Evolutionary conservation across 257 asterid species (phyloP).

Genomic region (Lithospermum erythrorhizon): DNA sequence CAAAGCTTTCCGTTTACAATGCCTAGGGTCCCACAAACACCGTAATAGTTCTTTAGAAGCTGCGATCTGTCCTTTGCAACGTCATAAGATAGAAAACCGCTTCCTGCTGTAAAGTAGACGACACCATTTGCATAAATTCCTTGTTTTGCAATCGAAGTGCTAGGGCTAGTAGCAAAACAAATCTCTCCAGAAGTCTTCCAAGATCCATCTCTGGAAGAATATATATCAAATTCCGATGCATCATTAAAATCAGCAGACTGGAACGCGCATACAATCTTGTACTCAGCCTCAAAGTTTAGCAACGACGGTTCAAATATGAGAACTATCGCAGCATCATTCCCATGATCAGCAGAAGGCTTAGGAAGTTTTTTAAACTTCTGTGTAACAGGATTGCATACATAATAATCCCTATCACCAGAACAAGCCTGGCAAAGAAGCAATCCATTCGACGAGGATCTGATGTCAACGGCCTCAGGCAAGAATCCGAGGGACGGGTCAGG

Average conservation of each 20-base stretch:
- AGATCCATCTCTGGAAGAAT: conserved; percentile 31
- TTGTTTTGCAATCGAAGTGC: conserved; percentile 9
- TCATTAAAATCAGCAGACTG: conserved; percentile 37
- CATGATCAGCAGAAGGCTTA: conserved; percentile 36
- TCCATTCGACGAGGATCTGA: conserved; percentile 42
- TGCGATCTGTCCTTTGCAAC: conserved; percentile 33
- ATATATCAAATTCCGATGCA: conserved; percentile 47
- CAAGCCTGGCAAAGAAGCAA: conserved; percentile 38
- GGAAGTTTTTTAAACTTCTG: conserved; percentile 40
- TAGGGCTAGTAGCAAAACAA: conserved; percentile 17
- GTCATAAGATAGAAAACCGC: conserved; percentile 25
- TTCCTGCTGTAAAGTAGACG: conserved; percentile 22
- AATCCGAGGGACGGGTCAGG: conserved; percentile 37
- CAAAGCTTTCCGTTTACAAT: conserved; percentile 30
- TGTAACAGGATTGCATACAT: conserved; percentile 41
- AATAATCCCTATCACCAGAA: conserved; percentile 23
- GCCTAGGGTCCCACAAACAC: conserved; percentile 14
- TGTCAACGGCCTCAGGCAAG: conserved; percentile 38
- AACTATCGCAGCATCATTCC: conserved; percentile 23
- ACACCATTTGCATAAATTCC: conserved; percentile 36
- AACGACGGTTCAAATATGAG: conserved; percentile 35
- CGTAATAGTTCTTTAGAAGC: conserved; percentile 2
- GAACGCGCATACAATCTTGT: conserved; percentile 36
- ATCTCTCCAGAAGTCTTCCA: conserved; percentile 46
- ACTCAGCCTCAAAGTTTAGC: conserved; percentile 37